Evolutionary conservation across 2,329 filamentous ascomycete genomes (phyloP), one percentile per base, ranked within the genome.

Genomic region (Mollisiaceae sp.): DNA sequence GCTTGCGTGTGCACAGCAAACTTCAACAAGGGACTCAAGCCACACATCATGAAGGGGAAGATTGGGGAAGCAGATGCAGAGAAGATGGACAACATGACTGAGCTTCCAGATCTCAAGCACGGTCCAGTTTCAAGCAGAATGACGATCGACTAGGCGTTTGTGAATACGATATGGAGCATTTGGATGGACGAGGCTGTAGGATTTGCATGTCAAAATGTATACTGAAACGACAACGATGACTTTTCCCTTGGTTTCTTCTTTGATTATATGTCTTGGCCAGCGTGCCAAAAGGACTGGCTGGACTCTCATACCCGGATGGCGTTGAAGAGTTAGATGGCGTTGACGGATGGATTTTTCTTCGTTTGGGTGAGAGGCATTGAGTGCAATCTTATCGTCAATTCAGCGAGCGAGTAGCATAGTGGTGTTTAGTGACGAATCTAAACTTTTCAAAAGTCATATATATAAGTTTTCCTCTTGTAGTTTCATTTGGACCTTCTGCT

Each of bases 21-120:
- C 81, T 99, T 98, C 80, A 87, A 90, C 78, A 89, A 90, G 70
- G 95, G 95, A 9, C 83, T 99, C 66, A 97, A 96, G 82, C 89
- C 89, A 11, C 94, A 98, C 77, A 86, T 99, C 65, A 84, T 88
- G 72, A 85, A 83, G 75, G 82, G 85, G 69, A 86, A 83, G 73
- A 75, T 82, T 18, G 75, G 77, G 58, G 76, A 75, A 63, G 79
- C 78, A 65, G 82, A 84, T 43, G 60, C 62, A 18, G 85, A 87
- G 71, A 83, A 85, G 69, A 74, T 76, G 64, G 79, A 79, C 36
- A 80, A 82, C 67, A 82, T 83, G 79, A 82, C 81, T 6, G 78
- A 80, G 35, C 75, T 83, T 24, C 75, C 75, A 35, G 79, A 81
- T 69, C 78, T 76, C 76, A 76, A 43, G 65, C 70, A 58, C 5